Base-by-base conservation (phyloP, 2,329 filamentous ascomycete genomes). In the Trichoderma aggressivum region DNA sequence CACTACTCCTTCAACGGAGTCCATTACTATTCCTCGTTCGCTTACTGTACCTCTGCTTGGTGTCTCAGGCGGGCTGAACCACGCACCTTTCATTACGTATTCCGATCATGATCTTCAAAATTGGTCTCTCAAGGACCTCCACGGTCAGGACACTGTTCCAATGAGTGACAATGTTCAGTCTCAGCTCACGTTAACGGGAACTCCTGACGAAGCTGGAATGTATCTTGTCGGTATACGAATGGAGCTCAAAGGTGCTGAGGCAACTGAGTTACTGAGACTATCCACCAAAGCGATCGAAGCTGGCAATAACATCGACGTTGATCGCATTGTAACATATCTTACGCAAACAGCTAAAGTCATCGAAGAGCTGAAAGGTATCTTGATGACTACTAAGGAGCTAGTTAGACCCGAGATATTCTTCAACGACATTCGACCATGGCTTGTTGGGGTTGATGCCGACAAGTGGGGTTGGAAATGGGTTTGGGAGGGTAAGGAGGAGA, bases 91-190 rank as follows among this genome's bases (percentile, higher is more conserved):
- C 5, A 5, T 50, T 12, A 50, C 43, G 21, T 50, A 50, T 50
- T 50, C 43, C n/a, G 43, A 50, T 50, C 43, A 50, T 50, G 10
- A n/a, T 50, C 43, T 50, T 50, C 43, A 50, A 1, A 50, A 50
- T 1, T 50, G 43, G 43, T 50, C 43, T 50, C 5, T 21, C n/a
- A 50, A 50, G 1, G n/a, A 50, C 0, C 8, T n/a, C 5, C 0
- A 2, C 2, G n/a, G n/a, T 12, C 43, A 12, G 12, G 43, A 21
- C 0, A 1, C 43, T 12, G 0, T 21, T 21, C n/a, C 43, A 21
- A 21, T 12, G 18, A 5, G 43, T 21, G 43, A 50, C 0, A 50
- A 50, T 50, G 11, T 50, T 50, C 43, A 50, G 43, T 12, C 43
- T 12, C 43, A 12, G 10, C 43, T 50, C 43, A 50, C 43, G 1